These are phyloP conservation scores for Leccinum subfulvum DNA, from an alignment of 1,284 basidiomycete genomes.

Conservation along the genomic window DNA sequence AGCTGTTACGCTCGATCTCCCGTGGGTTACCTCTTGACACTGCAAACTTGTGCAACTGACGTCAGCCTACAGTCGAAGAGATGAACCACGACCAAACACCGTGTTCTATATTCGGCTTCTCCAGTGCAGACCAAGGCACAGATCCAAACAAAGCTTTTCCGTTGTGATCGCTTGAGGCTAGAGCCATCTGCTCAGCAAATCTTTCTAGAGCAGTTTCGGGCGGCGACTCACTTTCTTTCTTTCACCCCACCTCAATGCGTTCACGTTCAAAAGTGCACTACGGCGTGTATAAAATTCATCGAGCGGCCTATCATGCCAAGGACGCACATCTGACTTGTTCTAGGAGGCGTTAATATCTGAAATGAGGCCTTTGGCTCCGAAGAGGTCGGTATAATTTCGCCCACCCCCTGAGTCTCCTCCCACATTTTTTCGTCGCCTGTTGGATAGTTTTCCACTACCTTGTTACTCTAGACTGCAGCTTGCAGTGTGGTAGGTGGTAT, in stretches of 20 bases:
- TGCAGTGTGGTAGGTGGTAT: not conserved
- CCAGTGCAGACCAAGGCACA: not conserved
- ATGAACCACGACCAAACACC: not conserved
- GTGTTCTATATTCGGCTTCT: not conserved
- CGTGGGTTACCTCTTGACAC: not conserved
- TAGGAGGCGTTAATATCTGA: not conserved
- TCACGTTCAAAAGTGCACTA: not conserved
- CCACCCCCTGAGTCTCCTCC: not conserved
- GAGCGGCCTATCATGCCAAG: not conserved
- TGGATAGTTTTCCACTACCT: not conserved
- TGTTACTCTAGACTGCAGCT: not conserved
- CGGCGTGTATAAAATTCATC: not conserved
- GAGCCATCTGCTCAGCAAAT: not conserved
- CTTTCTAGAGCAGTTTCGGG: not conserved
- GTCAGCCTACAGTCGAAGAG: not conserved
- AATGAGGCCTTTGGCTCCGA: not conserved
- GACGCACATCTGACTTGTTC: not conserved
- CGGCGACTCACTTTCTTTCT: not conserved
- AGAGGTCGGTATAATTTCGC: not conserved
- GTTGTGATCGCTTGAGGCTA: not conserved
- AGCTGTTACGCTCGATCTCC: slow-evolving; percentile 1
- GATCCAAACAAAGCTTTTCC: not conserved
- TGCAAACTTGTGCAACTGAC: not conserved
- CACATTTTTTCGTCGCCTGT: not conserved
- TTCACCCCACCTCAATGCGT: not conserved